Evolutionary conservation across 2,329 filamentous ascomycete genomes (phyloP).

Genomic region (Juglanconis juglandina): DNA sequence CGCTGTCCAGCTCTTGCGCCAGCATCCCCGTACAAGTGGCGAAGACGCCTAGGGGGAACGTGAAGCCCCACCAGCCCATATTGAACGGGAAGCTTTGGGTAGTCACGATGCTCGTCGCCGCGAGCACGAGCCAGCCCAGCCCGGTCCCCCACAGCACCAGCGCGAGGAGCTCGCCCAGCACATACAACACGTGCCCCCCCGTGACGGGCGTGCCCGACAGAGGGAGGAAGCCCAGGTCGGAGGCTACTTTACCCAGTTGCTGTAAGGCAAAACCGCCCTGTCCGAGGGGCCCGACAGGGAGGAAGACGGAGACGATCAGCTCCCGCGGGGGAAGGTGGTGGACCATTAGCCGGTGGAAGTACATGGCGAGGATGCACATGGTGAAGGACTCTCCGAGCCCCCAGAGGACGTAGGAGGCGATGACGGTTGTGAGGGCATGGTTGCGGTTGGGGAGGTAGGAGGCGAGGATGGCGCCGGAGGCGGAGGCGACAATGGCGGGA

Average conservation of each 20-base stretch:
- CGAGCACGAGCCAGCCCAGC: slow-evolving; percentile 32
- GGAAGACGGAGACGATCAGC: slow-evolving; percentile 60
- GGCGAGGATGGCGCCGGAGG: slow-evolving; percentile 62
- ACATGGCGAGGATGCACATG: slow-evolving; percentile 61
- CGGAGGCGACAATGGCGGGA: slow-evolving; percentile 59
- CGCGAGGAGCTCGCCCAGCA: slow-evolving; percentile 41
- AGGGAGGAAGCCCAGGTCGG: not conserved
- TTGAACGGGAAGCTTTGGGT: slow-evolving; percentile 37
- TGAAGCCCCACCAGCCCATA: slow-evolving; percentile 38
- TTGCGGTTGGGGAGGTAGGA: slow-evolving; percentile 51
- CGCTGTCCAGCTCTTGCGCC: slow-evolving; percentile 38
- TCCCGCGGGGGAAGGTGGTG: slow-evolving; percentile 65
- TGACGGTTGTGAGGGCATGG: slow-evolving; percentile 58
- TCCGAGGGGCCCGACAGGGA: slow-evolving; percentile 60
- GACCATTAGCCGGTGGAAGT: slow-evolving; percentile 65
- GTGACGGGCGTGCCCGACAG: not conserved
- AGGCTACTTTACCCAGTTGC: slow-evolving; percentile 24
- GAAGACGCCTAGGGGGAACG: slow-evolving; percentile 36
- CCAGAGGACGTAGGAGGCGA: slow-evolving; percentile 67
- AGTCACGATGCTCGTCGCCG: slow-evolving; percentile 25
- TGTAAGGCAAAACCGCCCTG: slow-evolving; percentile 55
- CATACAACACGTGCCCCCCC: slow-evolving; percentile 26
- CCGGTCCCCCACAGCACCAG: slow-evolving; percentile 34
- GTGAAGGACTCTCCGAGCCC: slow-evolving; percentile 59
- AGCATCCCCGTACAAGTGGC: slow-evolving; percentile 39